Percentiles rank a stretch among this genome's conserved stretches.
Evolutionary conservation across 1,284 basidiomycete genomes (phyloP).

Genomic region (Wolfiporia cocos): DNA sequence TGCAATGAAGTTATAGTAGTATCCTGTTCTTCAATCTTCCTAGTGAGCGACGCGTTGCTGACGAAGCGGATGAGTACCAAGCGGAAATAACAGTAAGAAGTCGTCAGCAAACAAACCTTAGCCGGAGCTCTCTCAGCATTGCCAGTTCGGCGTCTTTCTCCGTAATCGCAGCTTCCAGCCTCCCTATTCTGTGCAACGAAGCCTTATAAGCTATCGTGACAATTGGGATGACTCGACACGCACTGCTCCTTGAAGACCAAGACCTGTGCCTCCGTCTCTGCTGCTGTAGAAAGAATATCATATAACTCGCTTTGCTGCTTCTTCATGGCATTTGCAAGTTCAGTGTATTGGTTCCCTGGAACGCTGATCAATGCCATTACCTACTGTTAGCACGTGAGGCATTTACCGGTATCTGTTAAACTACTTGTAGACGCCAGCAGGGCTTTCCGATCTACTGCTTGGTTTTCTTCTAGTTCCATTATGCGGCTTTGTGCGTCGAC

Average conservation of each 20-base stretch:
- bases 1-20: conserved; percentile 8
- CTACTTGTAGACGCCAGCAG: conserved; percentile 16
- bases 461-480: conserved; percentile 20
- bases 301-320: conserved; percentile 14
- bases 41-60: conserved; percentile 7
- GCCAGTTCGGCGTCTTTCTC: conserved; percentile 17
- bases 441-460: conserved; percentile 19
- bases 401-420: conserved; percentile 18
- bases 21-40: conserved; percentile 11
- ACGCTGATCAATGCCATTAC: not conserved
- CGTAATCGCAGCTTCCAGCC: conserved; percentile 9
- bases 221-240: not conserved
- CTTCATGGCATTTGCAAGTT: conserved; percentile 14
- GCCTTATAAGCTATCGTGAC: too few species aligned
- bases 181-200: conserved; percentile 9
- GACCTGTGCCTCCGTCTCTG: conserved; percentile 17
- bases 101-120: too few species aligned
- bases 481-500: conserved; percentile 26
- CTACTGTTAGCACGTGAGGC: not conserved
- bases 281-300: conserved; percentile 12
- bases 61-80: not conserved
- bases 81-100: too few species aligned
- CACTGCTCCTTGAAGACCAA: conserved; percentile 19
- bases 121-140: conserved; percentile 8
- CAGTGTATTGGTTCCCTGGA: conserved; percentile 15